Base-by-base conservation (phyloP, 345 rosid species). In the Corymbia maculata region DNA sequence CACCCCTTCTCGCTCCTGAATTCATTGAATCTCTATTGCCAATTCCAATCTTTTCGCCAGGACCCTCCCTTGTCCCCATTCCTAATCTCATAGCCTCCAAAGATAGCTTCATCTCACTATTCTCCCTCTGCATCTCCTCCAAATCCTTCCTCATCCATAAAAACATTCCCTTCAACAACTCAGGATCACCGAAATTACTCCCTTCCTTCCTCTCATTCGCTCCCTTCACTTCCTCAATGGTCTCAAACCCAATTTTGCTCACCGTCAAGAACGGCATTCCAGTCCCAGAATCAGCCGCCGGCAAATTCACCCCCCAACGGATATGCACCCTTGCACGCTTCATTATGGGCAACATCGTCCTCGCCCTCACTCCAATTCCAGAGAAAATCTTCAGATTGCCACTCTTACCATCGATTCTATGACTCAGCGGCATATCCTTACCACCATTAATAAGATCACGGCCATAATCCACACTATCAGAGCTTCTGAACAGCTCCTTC, bases 111-210 rank as follows among this genome's bases (percentile, higher is more conserved):
- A 93, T 90, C 12, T 90, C 95, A 75, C 61, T 91, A 88, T 94
- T 95, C 85, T 95, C 94, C 89, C 89, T 91, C 90, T 91, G 93
- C 89, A 95, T 88, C 55, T 70, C 89, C 85, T 92, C 94, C 93
- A 95, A 89, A 89, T 94, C 96, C 51, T 92, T 94, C 88, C 88
- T 91, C 94, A 93, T 92, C 95, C 94, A 92, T 64, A 89, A 88
- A 86, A 91, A 93, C 92, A 92, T 88, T 19, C 94, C 95, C 89
- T 92, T 93, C 89, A 93, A 36, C 91, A 93, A 85, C 88, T 94
- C 95, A 66, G 88, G 4, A 85, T 93, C 95, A 86, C 93, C 94
- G 6, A 22, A 87, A 47, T 86, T 88, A 70, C 64, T 89, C 86
- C 66, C 91, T 42, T 66, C 30, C 32, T 59, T 87, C 52, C 84